phyloP scores from a whole-genome alignment of 306 rosid genomes.

The cucumber (Cucumis sativus) region DNA sequence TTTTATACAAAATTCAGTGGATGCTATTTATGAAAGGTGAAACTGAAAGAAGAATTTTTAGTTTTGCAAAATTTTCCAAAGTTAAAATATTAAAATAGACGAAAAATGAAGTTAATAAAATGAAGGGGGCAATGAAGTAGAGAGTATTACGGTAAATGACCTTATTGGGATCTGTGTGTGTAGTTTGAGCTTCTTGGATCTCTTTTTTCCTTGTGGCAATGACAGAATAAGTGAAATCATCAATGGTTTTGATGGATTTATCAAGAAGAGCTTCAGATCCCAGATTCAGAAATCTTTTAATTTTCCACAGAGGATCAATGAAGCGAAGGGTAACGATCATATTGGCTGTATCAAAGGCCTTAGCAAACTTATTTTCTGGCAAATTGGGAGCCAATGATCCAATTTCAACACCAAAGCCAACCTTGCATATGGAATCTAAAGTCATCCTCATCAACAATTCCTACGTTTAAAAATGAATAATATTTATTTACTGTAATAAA shows the following conservation, averaged over 20 bases:
- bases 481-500: no score
- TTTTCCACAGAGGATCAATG: slow-evolving; percentile 76
- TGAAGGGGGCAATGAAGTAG: not conserved
- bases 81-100: no score
- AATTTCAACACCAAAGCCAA: slow-evolving; percentile 95
- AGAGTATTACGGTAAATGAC: slow-evolving; percentile 12
- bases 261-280: slow-evolving; percentile 85
- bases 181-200: slow-evolving; percentile 35
- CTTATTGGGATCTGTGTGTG: slow-evolving; percentile 23
- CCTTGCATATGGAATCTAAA: slow-evolving; percentile 81
- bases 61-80: no score
- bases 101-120: not conserved
- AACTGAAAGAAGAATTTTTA: no score
- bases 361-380: slow-evolving; percentile 65
- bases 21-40: no score
- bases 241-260: slow-evolving; percentile 55
- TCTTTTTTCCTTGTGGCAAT: slow-evolving; percentile 69
- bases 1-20: no score
- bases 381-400: slow-evolving; percentile 62
- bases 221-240: slow-evolving; percentile 72
- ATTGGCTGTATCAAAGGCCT: slow-evolving; percentile 79
- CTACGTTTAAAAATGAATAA: slow-evolving; percentile 10
- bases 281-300: slow-evolving; percentile 47
- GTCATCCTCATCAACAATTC: slow-evolving; percentile 95
- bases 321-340: slow-evolving; percentile 78